These are phyloP conservation scores for Boletus subparvulus DNA, from an alignment of 768 basidiomycete species.

Conservation along the genomic window DNA sequence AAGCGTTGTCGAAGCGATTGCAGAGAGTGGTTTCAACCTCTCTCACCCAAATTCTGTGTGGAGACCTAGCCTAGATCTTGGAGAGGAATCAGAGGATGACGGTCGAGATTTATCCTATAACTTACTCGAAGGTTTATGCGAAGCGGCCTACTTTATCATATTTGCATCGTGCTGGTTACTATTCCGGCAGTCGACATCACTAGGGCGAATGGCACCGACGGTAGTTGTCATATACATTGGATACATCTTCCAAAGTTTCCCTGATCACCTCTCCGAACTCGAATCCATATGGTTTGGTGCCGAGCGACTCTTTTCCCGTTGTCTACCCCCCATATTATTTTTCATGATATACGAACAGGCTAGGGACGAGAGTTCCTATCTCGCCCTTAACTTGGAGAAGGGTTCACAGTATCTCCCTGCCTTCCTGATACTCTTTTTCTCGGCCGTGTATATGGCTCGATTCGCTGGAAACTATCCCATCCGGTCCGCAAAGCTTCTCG, in stretches of 20 bases:
- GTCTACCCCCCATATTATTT: neutral
- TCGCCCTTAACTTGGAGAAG: no score
- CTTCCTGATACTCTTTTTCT: neutral
- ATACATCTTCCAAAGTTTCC: neutral
- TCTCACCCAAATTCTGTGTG: neutral
- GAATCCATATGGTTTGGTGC: no score
- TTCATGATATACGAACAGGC: neutral
- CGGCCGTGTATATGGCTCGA: neutral
- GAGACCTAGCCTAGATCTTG: neutral
- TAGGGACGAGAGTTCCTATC: neutral
- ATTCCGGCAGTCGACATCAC: neutral
- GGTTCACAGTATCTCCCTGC: neutral
- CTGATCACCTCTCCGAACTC: neutral
- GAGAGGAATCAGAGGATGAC: neutral
- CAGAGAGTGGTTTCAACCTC: conserved; percentile 1
- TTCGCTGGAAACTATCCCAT: neutral
- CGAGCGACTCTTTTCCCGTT: neutral
- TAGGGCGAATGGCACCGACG: no score
- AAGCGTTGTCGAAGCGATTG: conserved; percentile 1
- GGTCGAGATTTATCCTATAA: neutral
- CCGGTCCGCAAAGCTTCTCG: neutral
- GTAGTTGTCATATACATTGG: no score
- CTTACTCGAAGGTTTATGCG: neutral
- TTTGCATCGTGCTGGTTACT: neutral
- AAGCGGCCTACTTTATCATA: neutral